A percentile compares a stretch with the other conserved stretches of the same genome.
Conservation (phyloP, 495 filamentous ascomycete species). For the Podospora fimiseda region DNA sequence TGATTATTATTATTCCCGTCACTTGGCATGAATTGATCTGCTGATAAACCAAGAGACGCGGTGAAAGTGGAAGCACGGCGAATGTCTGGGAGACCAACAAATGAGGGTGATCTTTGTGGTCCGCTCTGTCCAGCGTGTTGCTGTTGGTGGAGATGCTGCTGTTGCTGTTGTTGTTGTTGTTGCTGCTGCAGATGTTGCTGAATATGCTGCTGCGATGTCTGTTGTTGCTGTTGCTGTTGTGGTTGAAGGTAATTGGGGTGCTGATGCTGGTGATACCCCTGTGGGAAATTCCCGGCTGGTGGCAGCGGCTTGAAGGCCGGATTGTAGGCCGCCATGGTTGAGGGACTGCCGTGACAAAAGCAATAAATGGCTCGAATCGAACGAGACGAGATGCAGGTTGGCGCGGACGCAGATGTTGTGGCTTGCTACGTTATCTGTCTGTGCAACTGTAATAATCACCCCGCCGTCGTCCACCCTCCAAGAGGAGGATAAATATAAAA, state of each 20-base stretch:
- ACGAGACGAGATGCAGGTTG: not conserved
- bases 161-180: slow-evolving; percentile 15
- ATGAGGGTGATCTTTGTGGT: slow-evolving; percentile 30
- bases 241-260: slow-evolving; percentile 16
- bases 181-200: slow-evolving; percentile 15
- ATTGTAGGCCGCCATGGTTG: slow-evolving; percentile 34
- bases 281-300: slow-evolving; percentile 20
- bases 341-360: no score
- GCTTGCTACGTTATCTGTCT: not conserved
- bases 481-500: not conserved
- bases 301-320: slow-evolving; percentile 18
- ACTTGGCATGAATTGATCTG: slow-evolving; percentile 16
- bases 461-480: not conserved
- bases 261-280: slow-evolving; percentile 6
- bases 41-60: slow-evolving; percentile 25
- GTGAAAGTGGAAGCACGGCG: slow-evolving; percentile 47
- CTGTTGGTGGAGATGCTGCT: slow-evolving; percentile 10
- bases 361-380: not conserved
- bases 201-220: slow-evolving; percentile 9
- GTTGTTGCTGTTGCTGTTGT: slow-evolving; percentile 6
- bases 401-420: not conserved
- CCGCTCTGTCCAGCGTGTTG: slow-evolving; percentile 13
- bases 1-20: slow-evolving; percentile 9
- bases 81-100: slow-evolving; percentile 45
- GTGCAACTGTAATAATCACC: not conserved